phyloP scores from a whole-genome alignment of 176 grass and related monocot genomes.

The Microstegium vimineum region DNA sequence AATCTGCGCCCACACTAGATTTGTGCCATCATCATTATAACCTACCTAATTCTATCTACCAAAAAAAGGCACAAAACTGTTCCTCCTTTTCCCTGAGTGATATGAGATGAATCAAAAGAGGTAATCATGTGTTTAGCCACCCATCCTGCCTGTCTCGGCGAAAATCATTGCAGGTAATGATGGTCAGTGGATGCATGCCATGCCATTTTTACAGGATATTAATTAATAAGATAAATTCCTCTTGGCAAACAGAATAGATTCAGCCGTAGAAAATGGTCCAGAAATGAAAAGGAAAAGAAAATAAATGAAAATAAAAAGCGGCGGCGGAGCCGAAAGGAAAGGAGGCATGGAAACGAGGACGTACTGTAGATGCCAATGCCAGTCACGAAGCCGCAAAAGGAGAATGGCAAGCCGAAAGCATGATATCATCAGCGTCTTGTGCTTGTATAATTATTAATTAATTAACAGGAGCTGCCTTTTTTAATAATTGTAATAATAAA shows the following conservation, averaged over 20 bases:
- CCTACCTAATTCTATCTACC: neutral
- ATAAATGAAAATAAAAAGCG: too few species aligned
- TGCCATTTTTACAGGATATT: neutral
- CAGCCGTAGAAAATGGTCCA: constrained; percentile 5
- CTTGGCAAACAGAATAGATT: neutral
- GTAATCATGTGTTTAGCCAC: constrained; percentile 11
- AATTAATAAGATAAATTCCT: neutral
- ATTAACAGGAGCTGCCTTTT: neutral
- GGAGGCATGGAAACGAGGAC: neutral
- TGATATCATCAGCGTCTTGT: constrained; percentile 17
- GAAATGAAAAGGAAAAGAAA: neutral
- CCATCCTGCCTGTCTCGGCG: neutral
- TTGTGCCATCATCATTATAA: neutral
- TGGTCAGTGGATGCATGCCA: constrained; percentile 7
- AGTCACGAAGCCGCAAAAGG: neutral
- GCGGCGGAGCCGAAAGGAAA: neutral
- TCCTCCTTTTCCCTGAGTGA: neutral
- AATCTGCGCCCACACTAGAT: neutral
- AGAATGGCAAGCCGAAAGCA: neutral
- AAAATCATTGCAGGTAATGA: constrained; percentile 18
- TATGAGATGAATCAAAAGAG: constrained; percentile 9
- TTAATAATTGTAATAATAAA: neutral
- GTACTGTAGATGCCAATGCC: too few species aligned
- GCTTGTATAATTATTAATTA: neutral
- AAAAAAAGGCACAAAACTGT: neutral